Conservation (phyloP, 192 early-diverging fungal species). For the Mortierella alpina region DNA sequence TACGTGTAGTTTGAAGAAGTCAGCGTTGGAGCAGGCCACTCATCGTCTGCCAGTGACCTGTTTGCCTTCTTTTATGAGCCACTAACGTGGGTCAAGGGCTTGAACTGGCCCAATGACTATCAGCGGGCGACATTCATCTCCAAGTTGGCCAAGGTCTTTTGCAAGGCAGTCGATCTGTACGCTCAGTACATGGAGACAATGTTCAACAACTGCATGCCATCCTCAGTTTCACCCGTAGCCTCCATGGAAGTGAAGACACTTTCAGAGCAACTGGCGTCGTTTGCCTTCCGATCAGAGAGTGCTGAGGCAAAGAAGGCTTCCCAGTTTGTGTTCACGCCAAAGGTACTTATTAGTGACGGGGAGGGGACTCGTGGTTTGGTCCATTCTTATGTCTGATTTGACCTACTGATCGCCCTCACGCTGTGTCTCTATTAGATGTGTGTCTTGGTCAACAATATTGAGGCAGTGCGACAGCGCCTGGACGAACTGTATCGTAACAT, state of each 20-base stretch:
- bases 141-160: constrained; percentile 72
- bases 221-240: constrained; percentile 38
- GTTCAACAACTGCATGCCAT: constrained; percentile 58
- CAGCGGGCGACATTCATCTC: constrained; percentile 73
- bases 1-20: constrained; percentile 62
- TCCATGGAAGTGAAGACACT: constrained; percentile 32
- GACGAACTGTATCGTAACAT: constrained; percentile 66
- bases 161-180: constrained; percentile 74
- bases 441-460: constrained; percentile 69
- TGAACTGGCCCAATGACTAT: constrained; percentile 72
- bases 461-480: constrained; percentile 60
- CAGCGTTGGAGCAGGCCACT: constrained; percentile 66
- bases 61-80: constrained; percentile 84
- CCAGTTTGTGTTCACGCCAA: constrained; percentile 62
- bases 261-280: constrained; percentile 52
- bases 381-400: background rate
- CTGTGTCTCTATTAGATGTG: constrained; percentile 55
- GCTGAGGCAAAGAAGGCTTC: constrained; percentile 50
- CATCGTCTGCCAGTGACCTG: constrained; percentile 82
- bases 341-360: constrained; percentile 35
- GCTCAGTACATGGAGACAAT: constrained; percentile 59
- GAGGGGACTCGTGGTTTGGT: background rate
- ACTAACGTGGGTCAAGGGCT: constrained; percentile 72
- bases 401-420: background rate
- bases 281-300: constrained; percentile 52